A percentile compares a stretch with the other conserved stretches of the same genome.
These are phyloP conservation scores for Xerocomus spinulosus DNA, from an alignment of 768 basidiomycete genomes.

Conservation along the genomic window DNA sequence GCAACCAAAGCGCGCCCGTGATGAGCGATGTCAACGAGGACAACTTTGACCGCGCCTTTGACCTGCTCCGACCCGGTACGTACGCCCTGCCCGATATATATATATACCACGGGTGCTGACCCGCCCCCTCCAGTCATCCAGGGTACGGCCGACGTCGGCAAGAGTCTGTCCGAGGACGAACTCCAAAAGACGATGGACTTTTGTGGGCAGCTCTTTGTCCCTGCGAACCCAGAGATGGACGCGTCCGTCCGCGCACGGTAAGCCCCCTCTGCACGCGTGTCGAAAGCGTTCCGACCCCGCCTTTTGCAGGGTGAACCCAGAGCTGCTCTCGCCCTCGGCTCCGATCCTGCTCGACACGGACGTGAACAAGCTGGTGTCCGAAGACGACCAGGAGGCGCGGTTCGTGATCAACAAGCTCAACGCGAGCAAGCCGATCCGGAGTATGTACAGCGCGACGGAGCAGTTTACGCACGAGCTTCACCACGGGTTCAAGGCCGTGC, in stretches of 20 bases:
- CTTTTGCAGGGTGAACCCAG: neutral
- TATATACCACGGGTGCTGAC: neutral
- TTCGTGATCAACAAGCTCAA: neutral
- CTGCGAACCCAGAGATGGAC: neutral
- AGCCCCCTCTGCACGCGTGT: neutral
- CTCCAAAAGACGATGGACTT: neutral
- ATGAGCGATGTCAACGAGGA: constrained; percentile 12
- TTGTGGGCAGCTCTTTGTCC: neutral
- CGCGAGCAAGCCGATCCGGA: neutral
- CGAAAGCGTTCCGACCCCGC: no score
- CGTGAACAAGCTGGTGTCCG: neutral
- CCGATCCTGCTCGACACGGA: neutral
- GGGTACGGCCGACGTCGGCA: neutral
- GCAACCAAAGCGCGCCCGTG: constrained; percentile 6
- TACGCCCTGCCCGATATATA: neutral
- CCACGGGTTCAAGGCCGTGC: constrained; percentile 1
- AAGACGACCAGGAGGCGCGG: neutral
- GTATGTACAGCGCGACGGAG: neutral
- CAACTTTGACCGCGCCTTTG: constrained; percentile 6
- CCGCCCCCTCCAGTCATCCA: neutral
- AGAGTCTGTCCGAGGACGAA: neutral
- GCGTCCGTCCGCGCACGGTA: neutral
- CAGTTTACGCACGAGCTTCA: neutral
- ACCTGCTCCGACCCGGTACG: neutral
- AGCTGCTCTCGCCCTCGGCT: neutral